Conservation (phyloP, 805 yeast species). For the Huiozyma naganishii region DNA sequence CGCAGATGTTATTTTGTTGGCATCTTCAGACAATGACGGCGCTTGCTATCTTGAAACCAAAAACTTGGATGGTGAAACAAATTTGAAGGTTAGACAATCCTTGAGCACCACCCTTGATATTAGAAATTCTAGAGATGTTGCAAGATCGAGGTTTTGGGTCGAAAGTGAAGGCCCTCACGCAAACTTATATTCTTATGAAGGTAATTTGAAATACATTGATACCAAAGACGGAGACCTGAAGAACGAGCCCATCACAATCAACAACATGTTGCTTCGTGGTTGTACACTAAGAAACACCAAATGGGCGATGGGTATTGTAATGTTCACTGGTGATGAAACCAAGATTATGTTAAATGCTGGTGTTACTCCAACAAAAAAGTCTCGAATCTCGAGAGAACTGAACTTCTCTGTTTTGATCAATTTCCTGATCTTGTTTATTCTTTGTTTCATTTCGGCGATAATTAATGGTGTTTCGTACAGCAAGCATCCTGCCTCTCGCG, state of each 20-base stretch:
- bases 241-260: conserved; percentile 57
- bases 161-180: conserved; percentile 81
- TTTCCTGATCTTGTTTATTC: conserved; percentile 48
- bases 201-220: conserved; percentile 47
- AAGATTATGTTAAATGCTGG: conserved; percentile 78
- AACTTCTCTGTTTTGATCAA: conserved; percentile 61
- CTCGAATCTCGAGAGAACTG: conserved; percentile 62
- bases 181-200: conserved; percentile 66
- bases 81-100: conserved; percentile 66
- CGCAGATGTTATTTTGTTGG: conserved; percentile 55
- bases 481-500: conserved; percentile 38
- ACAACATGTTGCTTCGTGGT: conserved; percentile 63
- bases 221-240: conserved; percentile 17
- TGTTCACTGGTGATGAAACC: conserved; percentile 69
- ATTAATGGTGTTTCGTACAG: conserved; percentile 60
- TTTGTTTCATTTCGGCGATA: conserved; percentile 62
- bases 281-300: conserved; percentile 70
- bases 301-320: conserved; percentile 72
- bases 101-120: conserved; percentile 47
- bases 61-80: conserved; percentile 74
- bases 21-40: conserved; percentile 60
- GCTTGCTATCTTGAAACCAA: conserved; percentile 72
- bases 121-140: conserved; percentile 38
- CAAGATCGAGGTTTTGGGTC: conserved; percentile 49
- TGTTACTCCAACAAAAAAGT: conserved; percentile 64